Evolutionary conservation across 768 basidiomycete genomes (phyloP).

Genomic region (Xanthoconium purpureum): DNA sequence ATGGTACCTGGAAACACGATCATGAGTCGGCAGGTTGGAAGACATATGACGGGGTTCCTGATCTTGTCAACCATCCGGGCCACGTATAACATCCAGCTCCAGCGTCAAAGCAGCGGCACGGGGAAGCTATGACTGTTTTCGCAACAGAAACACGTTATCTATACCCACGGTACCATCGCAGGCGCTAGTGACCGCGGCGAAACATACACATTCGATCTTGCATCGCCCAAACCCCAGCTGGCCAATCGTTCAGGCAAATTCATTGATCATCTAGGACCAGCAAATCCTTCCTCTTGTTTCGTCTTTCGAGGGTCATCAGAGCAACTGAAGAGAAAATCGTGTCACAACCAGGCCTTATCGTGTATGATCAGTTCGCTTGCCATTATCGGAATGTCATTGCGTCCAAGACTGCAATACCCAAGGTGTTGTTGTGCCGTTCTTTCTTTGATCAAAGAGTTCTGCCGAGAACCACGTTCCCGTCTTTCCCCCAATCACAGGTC

Average conservation of each 20-base stretch:
- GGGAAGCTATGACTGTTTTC: not conserved
- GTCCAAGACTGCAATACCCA: not conserved
- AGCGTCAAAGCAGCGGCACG: not conserved
- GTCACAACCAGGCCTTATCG: not conserved
- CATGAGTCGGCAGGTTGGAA: not conserved
- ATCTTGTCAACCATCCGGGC: not conserved
- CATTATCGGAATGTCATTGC: not conserved
- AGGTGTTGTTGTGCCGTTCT: too few relatives aligned
- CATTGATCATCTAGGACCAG: too few relatives aligned
- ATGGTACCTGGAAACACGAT: not conserved
- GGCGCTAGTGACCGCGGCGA: not conserved
- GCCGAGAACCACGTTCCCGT: not conserved
- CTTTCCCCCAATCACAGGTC: constrained; percentile 1
- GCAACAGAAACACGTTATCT: not conserved
- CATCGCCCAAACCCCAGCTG: too few relatives aligned
- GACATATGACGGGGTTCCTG: not conserved
- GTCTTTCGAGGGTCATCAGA: not conserved
- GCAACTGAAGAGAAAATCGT: not conserved
- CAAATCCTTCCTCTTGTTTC: too few relatives aligned
- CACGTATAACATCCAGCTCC: too few relatives aligned
- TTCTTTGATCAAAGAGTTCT: not conserved
- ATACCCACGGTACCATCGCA: not conserved
- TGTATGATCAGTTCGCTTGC: not conserved
- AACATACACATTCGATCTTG: too few relatives aligned
- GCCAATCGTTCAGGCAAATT: too few relatives aligned